Conservation (phyloP, 106 monocot genomes). For the Amphibolis antarctica region DNA sequence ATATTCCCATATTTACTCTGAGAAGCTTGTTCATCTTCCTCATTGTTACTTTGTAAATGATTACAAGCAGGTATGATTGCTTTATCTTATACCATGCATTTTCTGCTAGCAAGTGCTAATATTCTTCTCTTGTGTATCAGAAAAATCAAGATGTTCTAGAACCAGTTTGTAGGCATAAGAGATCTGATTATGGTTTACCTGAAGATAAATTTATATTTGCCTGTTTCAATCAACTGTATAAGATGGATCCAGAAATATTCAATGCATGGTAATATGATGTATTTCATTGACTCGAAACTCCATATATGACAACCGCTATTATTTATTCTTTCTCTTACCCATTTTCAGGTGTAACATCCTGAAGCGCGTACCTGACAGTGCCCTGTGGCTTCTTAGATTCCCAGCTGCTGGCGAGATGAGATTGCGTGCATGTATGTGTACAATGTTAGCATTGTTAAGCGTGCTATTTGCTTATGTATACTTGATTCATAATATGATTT, state of each 20-base stretch:
- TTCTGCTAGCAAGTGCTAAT: background rate
- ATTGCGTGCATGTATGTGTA: constrained; percentile 60
- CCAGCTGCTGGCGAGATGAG: constrained; percentile 89
- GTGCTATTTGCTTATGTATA: background rate
- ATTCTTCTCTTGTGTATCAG: constrained; percentile 22
- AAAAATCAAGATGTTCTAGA: constrained; percentile 73
- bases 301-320: too few relatives aligned
- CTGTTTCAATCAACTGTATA: constrained; percentile 95
- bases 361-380: constrained; percentile 85
- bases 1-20: constrained; percentile 87
- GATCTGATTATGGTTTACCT: constrained; percentile 89
- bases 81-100: background rate
- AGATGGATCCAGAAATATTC: constrained; percentile 96
- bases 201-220: constrained; percentile 97
- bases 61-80: constrained; percentile 61
- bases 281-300: background rate
- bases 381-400: constrained; percentile 79
- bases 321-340: too few relatives aligned
- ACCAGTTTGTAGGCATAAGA: constrained; percentile 55
- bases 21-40: constrained; percentile 93
- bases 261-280: constrained; percentile 50
- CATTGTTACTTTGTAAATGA: constrained; percentile 99
- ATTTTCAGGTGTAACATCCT: constrained; percentile 87
- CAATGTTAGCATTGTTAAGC: background rate
- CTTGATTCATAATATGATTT: background rate